Evolutionary conservation across 2,329 filamentous ascomycete genomes (phyloP).

Genomic region (Verticillium alfalfae): DNA sequence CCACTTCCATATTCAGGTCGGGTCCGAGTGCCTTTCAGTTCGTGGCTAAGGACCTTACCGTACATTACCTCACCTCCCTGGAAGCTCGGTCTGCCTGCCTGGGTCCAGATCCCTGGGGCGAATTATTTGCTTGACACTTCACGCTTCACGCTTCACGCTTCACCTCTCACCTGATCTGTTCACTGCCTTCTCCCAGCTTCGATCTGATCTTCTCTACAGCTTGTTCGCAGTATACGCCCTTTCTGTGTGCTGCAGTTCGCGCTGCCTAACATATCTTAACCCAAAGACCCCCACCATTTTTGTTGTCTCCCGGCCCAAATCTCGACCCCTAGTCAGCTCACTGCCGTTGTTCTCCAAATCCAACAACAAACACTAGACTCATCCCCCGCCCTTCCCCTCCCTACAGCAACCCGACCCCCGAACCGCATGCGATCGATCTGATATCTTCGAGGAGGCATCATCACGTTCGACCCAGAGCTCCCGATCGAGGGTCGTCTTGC

Average conservation of each 20-base stretch:
- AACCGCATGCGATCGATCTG: background rate
- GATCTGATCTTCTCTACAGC: background rate
- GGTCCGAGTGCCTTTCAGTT: background rate
- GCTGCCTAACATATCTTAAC: background rate
- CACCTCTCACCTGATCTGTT: background rate
- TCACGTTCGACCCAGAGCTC: background rate
- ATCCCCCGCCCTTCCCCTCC: background rate
- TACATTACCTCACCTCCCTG: too few species aligned
- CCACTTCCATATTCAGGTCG: background rate
- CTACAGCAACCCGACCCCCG: background rate
- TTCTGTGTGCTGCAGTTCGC: background rate
- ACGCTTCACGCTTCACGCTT: background rate
- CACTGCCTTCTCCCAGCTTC: background rate
- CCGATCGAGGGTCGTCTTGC: background rate
- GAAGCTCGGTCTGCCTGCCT: background rate
- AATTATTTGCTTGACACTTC: background rate
- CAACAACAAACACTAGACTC: background rate
- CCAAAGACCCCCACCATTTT: background rate
- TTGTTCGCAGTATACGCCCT: background rate
- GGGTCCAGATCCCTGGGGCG: background rate
- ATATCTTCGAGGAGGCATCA: background rate
- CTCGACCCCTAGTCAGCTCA: background rate
- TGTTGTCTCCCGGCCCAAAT: background rate
- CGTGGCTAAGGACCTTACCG: background rate
- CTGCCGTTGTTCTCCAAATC: background rate